phyloP scores from a whole-genome alignment of 2,329 filamentous ascomycete genomes.

The Trichoderma guizhouense region DNA sequence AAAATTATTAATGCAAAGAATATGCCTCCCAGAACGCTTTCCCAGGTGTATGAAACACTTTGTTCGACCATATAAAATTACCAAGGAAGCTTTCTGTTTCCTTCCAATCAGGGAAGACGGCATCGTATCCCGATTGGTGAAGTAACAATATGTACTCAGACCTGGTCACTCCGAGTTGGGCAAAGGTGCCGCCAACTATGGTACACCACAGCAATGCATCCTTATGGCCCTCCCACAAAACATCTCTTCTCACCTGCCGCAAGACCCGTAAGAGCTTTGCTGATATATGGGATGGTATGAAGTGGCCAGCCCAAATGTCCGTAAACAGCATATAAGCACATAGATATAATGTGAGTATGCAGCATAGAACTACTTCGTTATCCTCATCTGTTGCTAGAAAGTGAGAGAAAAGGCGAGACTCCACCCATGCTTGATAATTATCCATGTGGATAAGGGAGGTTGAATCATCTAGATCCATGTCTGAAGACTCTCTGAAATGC shows the following conservation, averaged over 20 bases:
- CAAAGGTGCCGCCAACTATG: neutral
- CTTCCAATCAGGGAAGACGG: neutral
- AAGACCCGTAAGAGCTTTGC: neutral
- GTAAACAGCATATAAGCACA: neutral
- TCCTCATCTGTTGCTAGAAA: neutral
- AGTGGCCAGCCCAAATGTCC: neutral
- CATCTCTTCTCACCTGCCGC: neutral
- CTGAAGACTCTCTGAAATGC: neutral
- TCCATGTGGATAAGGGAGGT: neutral
- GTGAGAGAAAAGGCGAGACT: neutral
- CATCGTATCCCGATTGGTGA: neutral
- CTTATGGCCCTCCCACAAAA: neutral
- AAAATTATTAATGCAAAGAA: neutral
- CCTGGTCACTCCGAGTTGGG: neutral
- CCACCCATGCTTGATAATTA: neutral
- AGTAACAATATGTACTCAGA: neutral
- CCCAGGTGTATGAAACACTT: neutral
- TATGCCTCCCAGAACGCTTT: slow-evolving; percentile 8
- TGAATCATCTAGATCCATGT: neutral
- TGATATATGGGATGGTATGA: slow-evolving; percentile 4
- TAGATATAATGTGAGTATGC: neutral
- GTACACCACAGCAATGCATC: neutral
- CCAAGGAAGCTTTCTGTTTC: neutral
- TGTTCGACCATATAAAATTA: neutral
- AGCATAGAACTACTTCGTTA: neutral